Evolutionary conservation across 177 flowering plant genomes (phyloP), one percentile per base, ranked within the genome.

Genomic region (Telopea speciosissima): DNA sequence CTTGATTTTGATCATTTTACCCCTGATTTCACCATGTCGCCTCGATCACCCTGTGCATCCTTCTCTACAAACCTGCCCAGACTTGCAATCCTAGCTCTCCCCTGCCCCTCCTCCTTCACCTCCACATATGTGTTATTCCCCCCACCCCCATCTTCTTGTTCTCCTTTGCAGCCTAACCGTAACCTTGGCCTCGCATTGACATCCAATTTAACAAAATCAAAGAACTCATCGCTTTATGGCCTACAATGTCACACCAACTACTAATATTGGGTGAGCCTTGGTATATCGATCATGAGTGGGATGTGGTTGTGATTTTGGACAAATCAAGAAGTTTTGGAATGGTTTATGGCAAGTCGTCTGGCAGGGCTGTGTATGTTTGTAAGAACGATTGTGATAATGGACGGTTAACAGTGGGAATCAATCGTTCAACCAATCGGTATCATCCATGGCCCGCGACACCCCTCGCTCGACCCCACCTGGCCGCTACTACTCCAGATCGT

Each of bases 201-300:
- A 17, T 90, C 85, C 79, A 90, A 84, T 78, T 66, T 82, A 67
- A 87, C 90, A n/a, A n/a, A n/a, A n/a, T n/a, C n/a, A n/a, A n/a
- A n/a, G n/a, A n/a, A 75, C 19, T 19, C 73, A 23, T 67, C 67
- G 25, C 70, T 31, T 31, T 2, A 2, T 31, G 33, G 5, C 33
- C 33, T 78, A 1, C 75, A 80, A 3, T 40, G 81, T 33, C 68
- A 73, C 68, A 59, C 84, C 58, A 94, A n/a, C n/a, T n/a, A 94
- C 75, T 86, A 97, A 0, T 90, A 94, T 73, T 92, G 98, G 98
- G 62, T 83, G 0, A 88, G 87, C 49, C 97, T 96, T 0, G 95
- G 89, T 23, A 86, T 94, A 9, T 94, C 98, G 1, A 94, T 91
- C 31, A 90, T 86, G 2, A 90, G 0, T 97, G 96, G 1, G 85